Evolutionary conservation across 148 eudicot species (phyloP), one percentile per base, ranked within the genome.

Genomic region (Rhododendron kiyosumense): DNA sequence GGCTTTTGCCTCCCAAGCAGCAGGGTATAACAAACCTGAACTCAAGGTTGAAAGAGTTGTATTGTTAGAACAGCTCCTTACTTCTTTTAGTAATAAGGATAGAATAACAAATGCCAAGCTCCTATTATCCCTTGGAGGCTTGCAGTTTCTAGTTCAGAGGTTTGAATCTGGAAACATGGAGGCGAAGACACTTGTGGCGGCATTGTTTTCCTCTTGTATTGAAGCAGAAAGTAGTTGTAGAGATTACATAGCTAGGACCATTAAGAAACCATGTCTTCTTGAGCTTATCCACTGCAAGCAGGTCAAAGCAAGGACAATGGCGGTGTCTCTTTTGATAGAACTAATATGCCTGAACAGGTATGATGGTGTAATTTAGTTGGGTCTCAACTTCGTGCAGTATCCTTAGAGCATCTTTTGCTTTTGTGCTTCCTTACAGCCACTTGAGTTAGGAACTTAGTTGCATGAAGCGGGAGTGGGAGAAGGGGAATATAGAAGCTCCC

Each of bases 261-360:
- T 92, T 78, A 87, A 85, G 30, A 87, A 78, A 78, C 74, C 78
- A 30, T 79, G 87, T 84, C 79, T 92, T 83, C 84, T 92, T 83
- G 90, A 90, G 74, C 77, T 90, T 57, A 90, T 92, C 24, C 92
- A 86, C 74, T 46, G 86, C 85, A 88, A 89, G 77, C 83, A 88
- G 71, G 41, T 83, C 36, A 81, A 87, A 81, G 84, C 88, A 41
- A 92, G 86, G 83, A 81, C 81, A 78, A 89, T 77, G 59, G 89
- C 90, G 24, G 88, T 92, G 59, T 85, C 86, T 78, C 86, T 90
- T 85, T 84, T 89, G 46, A 75, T 83, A 65, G 91, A 92, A 79
- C 76, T 92, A 45, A 83, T 92, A 87, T 92, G 91, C 87, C 76
- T 89, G 45, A 88, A 89, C 86, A 92, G 94, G 94, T 92, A 90